Evolutionary conservation across 1,284 basidiomycete species (phyloP).

Genomic region (Inonotus obliquus): DNA sequence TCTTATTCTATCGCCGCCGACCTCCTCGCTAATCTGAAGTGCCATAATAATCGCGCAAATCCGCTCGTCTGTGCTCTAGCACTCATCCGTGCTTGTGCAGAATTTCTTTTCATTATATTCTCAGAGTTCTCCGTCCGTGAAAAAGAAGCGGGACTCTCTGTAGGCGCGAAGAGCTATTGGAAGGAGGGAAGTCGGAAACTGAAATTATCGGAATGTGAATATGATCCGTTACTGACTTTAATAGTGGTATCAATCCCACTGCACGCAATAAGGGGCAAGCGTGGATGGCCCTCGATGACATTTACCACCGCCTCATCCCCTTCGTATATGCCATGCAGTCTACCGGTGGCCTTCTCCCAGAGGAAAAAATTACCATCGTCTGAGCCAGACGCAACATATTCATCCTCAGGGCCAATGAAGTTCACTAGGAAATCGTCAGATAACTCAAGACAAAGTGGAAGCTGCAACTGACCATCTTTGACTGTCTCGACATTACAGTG

Average conservation of each 20-base stretch:
- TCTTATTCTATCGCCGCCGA: slow-evolving; percentile 8
- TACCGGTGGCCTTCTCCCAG: slow-evolving; percentile 70
- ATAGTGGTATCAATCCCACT: slow-evolving; percentile 88
- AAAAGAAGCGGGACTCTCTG: slow-evolving; percentile 39
- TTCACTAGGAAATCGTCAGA: slow-evolving; percentile 51
- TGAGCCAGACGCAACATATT: slow-evolving; percentile 82
- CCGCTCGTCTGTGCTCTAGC: slow-evolving; percentile 25
- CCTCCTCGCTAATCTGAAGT: slow-evolving; percentile 30
- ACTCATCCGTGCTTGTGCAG: slow-evolving; percentile 38
- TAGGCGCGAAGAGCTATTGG: slow-evolving; percentile 66
- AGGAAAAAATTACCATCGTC: slow-evolving; percentile 87
- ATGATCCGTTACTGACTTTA: slow-evolving; percentile 51
- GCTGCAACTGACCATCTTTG: slow-evolving; percentile 74
- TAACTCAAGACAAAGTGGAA: not conserved
- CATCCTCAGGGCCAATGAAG: slow-evolving; percentile 74
- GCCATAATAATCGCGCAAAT: slow-evolving; percentile 32
- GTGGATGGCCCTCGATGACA: slow-evolving; percentile 82
- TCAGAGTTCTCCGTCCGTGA: slow-evolving; percentile 50
- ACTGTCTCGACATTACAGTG: slow-evolving; percentile 83
- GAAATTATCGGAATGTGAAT: slow-evolving; percentile 9
- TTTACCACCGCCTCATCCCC: slow-evolving; percentile 84
- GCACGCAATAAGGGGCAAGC: slow-evolving; percentile 74
- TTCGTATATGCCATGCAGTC: slow-evolving; percentile 74
- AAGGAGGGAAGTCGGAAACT: not conserved
- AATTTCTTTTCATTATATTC: slow-evolving; percentile 42